phyloP scores from a whole-genome alignment of 2,329 filamentous ascomycete species.

The Plenodomus tracheiphilus region DNA sequence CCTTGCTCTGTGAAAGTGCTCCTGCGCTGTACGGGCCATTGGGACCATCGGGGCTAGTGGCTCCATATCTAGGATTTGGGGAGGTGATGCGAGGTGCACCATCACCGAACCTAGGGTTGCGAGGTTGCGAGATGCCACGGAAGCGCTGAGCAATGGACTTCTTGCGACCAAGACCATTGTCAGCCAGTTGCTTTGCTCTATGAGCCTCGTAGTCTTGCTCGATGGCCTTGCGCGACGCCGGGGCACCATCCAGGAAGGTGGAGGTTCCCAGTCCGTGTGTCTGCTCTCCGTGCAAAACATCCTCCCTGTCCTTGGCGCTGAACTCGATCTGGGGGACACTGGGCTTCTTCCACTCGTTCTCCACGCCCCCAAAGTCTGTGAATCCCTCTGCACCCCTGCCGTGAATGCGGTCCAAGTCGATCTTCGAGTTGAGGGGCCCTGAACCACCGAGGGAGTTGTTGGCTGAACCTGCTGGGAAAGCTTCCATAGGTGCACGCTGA shows the following conservation, averaged over 20 bases:
- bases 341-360: constrained; percentile 45
- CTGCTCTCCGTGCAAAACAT: constrained; percentile 82
- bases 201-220: constrained; percentile 70
- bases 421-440: constrained; percentile 77
- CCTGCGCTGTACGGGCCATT: constrained; percentile 45
- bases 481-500: constrained; percentile 88
- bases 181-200: constrained; percentile 38
- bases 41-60: constrained; percentile 32
- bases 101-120: constrained; percentile 53
- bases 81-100: constrained; percentile 42
- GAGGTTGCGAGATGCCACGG: constrained; percentile 77
- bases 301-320: constrained; percentile 52
- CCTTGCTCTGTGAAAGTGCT: constrained; percentile 41
- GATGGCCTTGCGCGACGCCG: constrained; percentile 79
- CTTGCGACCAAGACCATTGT: constrained; percentile 72
- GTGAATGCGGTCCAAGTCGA: constrained; percentile 87
- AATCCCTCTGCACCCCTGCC: constrained; percentile 86
- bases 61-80: constrained; percentile 58
- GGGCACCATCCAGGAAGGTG: constrained; percentile 92
- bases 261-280: constrained; percentile 85
- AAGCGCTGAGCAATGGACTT: constrained; percentile 94
- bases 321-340: constrained; percentile 27
- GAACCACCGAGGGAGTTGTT: constrained; percentile 91
- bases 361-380: constrained; percentile 66
- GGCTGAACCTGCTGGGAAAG: constrained; percentile 87